Conservation (phyloP, 2,329 filamentous ascomycete genomes). For the Penicillium frequentans region DNA sequence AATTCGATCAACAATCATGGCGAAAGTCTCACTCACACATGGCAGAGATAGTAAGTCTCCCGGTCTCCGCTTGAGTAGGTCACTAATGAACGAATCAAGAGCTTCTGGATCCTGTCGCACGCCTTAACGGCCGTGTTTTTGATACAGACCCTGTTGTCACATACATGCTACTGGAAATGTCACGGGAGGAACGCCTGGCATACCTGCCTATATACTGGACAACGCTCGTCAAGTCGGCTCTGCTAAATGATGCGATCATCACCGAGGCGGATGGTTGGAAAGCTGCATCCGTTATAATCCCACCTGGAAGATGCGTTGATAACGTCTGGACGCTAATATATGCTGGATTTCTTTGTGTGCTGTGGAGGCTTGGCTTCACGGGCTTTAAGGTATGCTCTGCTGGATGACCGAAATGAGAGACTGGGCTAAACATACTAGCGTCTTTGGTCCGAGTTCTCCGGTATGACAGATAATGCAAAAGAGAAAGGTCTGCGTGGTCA, state of each 20-base stretch:
- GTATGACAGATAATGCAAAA: slow-evolving; percentile 23
- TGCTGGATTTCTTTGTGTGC: slow-evolving; percentile 19
- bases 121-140: slow-evolving; percentile 22
- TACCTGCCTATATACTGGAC: slow-evolving; percentile 23
- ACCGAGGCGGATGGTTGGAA: slow-evolving; percentile 25
- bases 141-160: slow-evolving; percentile 20
- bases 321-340: slow-evolving; percentile 19
- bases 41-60: slow-evolving; percentile 10
- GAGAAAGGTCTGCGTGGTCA: slow-evolving; percentile 18
- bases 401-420: background rate
- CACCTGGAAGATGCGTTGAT: slow-evolving; percentile 16
- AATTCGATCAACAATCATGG: slow-evolving; percentile 2
- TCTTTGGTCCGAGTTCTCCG: slow-evolving; percentile 21
- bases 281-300: slow-evolving; percentile 20
- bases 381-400: slow-evolving; percentile 17
- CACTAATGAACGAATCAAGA: slow-evolving; percentile 2
- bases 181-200: slow-evolving; percentile 15
- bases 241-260: slow-evolving; percentile 22
- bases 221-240: slow-evolving; percentile 18
- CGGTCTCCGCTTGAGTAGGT: background rate
- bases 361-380: slow-evolving; percentile 19
- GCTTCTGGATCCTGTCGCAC: slow-evolving; percentile 11
- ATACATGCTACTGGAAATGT: slow-evolving; percentile 23
- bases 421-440: slow-evolving; percentile 10
- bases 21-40: slow-evolving; percentile 11